These are phyloP conservation scores for Oryza nivara DNA, from an alignment of 176 grass and related monocot genomes.

Conservation along the genomic window DNA sequence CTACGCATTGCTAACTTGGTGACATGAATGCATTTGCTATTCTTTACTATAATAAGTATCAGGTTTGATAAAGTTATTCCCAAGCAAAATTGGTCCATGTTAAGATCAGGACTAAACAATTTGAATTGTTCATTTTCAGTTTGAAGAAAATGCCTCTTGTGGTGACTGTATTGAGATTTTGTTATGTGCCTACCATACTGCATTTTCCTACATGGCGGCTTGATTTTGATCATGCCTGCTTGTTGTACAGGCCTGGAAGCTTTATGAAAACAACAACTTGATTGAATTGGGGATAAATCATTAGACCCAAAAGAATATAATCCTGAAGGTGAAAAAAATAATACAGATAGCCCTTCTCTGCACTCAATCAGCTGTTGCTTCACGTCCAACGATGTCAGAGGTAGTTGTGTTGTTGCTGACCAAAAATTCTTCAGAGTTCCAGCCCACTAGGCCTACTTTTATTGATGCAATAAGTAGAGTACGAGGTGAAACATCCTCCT, in stretches of 20 bases:
- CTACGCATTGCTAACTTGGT: constrained; percentile 15
- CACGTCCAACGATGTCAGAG: constrained; percentile 80
- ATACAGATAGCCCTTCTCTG: constrained; percentile 81
- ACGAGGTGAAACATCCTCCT: constrained; percentile 50
- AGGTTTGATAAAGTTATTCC: constrained; percentile 11
- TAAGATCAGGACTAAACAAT: constrained; percentile 26
- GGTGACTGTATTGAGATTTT: constrained; percentile 28
- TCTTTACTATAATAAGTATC: constrained; percentile 25
- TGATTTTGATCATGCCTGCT: constrained; percentile 27
- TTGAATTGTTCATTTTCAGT: constrained; percentile 23
- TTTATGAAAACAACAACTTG: constrained; percentile 64
- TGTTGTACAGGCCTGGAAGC: constrained; percentile 64
- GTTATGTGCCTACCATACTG: neutral
- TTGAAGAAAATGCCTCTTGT: neutral
- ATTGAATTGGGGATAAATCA: constrained; percentile 55
- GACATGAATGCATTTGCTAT: neutral
- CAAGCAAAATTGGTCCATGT: constrained; percentile 1
- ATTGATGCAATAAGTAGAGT: constrained; percentile 68
- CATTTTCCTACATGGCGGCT: neutral
- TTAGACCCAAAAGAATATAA: constrained; percentile 64
- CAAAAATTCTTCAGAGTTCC: constrained; percentile 42
- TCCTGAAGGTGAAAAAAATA: constrained; percentile 48
- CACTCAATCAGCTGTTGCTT: constrained; percentile 69
- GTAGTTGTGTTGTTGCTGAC: constrained; percentile 66
- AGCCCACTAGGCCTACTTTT: constrained; percentile 73